Percentiles rank a stretch among this genome's conserved stretches.
Conservation (phyloP, 129 eudicot species). For the Apium graveolens region DNA sequence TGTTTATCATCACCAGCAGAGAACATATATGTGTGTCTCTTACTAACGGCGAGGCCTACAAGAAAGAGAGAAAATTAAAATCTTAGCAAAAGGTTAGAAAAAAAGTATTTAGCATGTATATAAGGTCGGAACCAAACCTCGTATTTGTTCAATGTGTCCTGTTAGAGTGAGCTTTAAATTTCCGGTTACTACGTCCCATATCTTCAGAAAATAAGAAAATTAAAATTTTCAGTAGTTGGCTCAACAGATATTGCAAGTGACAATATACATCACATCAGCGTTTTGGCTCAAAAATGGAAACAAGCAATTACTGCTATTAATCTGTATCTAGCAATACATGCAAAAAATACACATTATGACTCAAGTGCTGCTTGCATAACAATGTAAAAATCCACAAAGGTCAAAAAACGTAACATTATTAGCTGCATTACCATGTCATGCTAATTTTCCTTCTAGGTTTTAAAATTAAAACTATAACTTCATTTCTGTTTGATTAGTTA, state of each 20-base stretch:
- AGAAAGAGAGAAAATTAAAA: neutral
- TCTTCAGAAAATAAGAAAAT: constrained; percentile 31
- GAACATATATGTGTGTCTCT: constrained; percentile 61
- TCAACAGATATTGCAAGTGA: neutral
- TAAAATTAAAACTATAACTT: neutral
- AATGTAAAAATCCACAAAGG: neutral
- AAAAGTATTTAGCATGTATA: neutral
- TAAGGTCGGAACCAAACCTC: constrained; percentile 40
- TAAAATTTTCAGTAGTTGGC: neutral
- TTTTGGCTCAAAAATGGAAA: neutral
- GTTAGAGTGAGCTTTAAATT: constrained; percentile 75
- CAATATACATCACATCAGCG: neutral
- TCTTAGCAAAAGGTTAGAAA: neutral
- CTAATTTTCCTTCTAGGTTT: neutral
- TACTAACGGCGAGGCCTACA: constrained; percentile 85
- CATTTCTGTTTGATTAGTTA: neutral
- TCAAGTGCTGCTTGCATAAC: neutral
- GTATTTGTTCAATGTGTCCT: constrained; percentile 96
- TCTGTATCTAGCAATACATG: neutral
- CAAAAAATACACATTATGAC: neutral
- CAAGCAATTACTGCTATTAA: neutral
- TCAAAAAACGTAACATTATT: neutral
- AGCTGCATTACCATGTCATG: neutral
- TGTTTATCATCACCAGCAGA: constrained; percentile 73
- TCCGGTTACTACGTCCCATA: constrained; percentile 91